A percentile compares a stretch with the other conserved stretches of the same genome.
phyloP scores from a whole-genome alignment of 257 asterid species.

The Plectranthus barbatus region DNA sequence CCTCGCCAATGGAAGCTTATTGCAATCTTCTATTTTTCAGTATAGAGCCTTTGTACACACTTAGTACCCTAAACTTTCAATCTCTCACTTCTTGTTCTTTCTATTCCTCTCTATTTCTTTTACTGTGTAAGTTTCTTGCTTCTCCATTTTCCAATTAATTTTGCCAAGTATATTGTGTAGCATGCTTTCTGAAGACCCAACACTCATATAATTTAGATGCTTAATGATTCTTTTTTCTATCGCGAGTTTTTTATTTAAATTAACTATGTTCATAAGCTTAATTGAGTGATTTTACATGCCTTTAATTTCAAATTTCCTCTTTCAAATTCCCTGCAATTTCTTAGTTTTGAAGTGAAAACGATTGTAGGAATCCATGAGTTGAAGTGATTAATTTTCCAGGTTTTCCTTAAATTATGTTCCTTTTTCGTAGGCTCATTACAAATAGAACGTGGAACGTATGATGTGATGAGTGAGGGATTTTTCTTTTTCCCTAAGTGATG shows the following conservation, averaged over 20 bases:
- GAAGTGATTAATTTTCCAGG: neutral
- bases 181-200: neutral
- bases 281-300: neutral
- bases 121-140: conserved; percentile 21
- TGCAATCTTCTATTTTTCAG: too few species aligned
- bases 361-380: neutral
- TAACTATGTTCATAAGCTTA: neutral
- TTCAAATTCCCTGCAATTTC: neutral
- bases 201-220: too few species aligned
- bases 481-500: too few species aligned
- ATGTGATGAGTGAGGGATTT: neutral
- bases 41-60: too few species aligned
- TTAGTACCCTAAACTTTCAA: too few species aligned
- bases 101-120: too few species aligned
- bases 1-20: too few species aligned
- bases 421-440: too few species aligned
- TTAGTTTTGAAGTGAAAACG: neutral
- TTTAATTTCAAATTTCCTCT: neutral
- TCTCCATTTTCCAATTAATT: neutral
- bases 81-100: conserved; percentile 1
- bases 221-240: too few species aligned
- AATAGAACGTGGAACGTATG: too few species aligned
- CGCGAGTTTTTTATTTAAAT: neutral
- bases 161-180: neutral
- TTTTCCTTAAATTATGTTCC: too few species aligned